phyloP scores from a whole-genome alignment of 805 yeast species.

The Wickerhamiella azyma region DNA sequence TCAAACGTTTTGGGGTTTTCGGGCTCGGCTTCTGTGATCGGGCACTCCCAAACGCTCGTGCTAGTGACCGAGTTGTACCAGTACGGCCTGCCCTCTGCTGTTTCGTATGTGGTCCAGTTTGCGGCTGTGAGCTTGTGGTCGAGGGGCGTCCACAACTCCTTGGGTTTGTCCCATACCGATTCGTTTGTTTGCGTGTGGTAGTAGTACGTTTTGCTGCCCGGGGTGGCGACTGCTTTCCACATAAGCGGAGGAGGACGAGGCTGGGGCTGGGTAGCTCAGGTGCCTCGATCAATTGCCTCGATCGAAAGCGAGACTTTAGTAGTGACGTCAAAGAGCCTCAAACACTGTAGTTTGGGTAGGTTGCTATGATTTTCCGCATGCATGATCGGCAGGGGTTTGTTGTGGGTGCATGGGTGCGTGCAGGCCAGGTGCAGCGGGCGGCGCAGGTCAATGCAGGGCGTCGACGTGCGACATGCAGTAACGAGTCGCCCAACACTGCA shows the following conservation, averaged over 20 bases:
- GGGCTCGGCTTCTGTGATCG: no score
- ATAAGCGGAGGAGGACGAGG: background rate
- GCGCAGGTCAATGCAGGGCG: no score
- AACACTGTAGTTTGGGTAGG: no score
- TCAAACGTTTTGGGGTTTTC: background rate
- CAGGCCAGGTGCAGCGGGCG: no score
- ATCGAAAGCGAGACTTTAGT: no score
- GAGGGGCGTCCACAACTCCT: conserved; percentile 28
- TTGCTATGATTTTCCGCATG: no score
- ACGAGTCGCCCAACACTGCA: no score
- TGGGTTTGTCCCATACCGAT: conserved; percentile 76
- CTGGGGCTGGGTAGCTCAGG: background rate
- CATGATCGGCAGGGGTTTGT: no score
- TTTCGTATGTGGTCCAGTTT: conserved; percentile 39
- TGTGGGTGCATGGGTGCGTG: no score
- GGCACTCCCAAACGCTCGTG: conserved; percentile 62
- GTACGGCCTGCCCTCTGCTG: conserved; percentile 48
- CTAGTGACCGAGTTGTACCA: conserved; percentile 53
- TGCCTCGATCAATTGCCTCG: no score
- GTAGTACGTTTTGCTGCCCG: conserved; percentile 37
- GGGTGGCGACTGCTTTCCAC: conserved; percentile 7
- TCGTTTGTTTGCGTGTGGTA: conserved; percentile 50
- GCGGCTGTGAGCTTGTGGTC: conserved; percentile 35
- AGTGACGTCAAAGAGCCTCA: no score
- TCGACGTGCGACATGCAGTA: no score